Conservation (phyloP, 202 grass and related monocot species). For the Tripidium arundinaceum region DNA sequence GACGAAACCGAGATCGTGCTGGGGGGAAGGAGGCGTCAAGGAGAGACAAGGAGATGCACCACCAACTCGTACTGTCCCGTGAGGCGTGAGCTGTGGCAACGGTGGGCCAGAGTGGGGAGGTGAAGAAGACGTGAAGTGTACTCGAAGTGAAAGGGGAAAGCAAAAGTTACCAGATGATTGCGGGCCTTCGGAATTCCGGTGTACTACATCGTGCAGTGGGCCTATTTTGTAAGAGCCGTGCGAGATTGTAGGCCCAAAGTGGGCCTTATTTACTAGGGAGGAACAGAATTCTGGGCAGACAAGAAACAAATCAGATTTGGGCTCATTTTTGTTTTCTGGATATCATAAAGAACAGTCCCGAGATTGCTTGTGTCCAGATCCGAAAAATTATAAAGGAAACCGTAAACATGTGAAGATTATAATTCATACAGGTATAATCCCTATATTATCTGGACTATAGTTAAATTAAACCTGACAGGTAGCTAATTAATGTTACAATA, state of each 20-base stretch:
- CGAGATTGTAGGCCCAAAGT: background rate
- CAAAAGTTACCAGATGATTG: background rate
- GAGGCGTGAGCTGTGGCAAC: conserved; percentile 16
- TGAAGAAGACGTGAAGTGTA: conserved; percentile 31
- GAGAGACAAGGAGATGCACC: conserved; percentile 25
- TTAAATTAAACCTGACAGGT: too few relatives aligned
- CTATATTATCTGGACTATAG: too few relatives aligned
- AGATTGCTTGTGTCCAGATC: too few relatives aligned
- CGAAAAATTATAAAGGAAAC: too few relatives aligned
- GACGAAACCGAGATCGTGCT: conserved; percentile 18
- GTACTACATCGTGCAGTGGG: background rate
- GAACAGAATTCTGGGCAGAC: background rate
- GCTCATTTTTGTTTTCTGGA: background rate
- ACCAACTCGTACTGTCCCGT: conserved; percentile 27
- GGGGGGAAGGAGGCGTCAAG: background rate
- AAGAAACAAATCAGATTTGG: background rate
- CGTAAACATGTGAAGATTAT: too few relatives aligned
- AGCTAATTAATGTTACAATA: too few relatives aligned
- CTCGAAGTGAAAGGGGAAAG: conserved; percentile 25
- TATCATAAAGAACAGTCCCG: too few relatives aligned
- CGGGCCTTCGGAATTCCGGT: background rate
- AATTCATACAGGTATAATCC: too few relatives aligned
- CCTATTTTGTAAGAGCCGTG: background rate
- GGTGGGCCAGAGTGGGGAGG: background rate
- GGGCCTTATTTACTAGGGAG: background rate